Conservation (phyloP, 169 alveolate genomes). For the Babesia bigemina region DNA sequence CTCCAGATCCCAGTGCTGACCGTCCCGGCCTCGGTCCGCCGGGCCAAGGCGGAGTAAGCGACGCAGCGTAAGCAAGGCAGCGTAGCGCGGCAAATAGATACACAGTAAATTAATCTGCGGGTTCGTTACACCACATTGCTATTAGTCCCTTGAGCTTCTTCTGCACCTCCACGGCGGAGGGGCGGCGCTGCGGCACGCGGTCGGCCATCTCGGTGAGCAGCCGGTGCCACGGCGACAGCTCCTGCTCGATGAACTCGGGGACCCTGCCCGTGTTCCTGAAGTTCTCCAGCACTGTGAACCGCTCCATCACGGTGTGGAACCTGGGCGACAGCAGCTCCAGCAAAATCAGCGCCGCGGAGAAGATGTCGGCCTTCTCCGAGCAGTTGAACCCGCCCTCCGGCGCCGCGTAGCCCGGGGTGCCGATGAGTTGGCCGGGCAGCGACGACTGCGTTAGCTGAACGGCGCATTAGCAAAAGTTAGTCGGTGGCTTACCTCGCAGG, state of each 20-base stretch:
- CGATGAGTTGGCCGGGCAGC: slow-evolving; percentile 85
- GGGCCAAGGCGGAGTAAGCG: background rate
- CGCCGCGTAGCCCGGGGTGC: slow-evolving; percentile 90
- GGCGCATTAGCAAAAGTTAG: background rate
- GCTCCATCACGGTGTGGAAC: slow-evolving; percentile 86
- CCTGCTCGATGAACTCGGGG: slow-evolving; percentile 78
- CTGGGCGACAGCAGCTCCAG: slow-evolving; percentile 87
- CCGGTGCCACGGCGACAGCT: slow-evolving; percentile 80
- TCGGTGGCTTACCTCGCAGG: background rate
- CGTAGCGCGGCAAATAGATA: background rate
- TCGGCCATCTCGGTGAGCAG: slow-evolving; percentile 83
- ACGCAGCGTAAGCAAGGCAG: background rate
- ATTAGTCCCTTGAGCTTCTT: slow-evolving; percentile 70
- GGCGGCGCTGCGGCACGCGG: slow-evolving; percentile 83
- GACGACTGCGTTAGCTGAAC: slow-evolving; percentile 70
- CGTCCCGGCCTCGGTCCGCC: slow-evolving; percentile 14
- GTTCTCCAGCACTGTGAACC: slow-evolving; percentile 81
- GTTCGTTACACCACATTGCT: slow-evolving; percentile 29
- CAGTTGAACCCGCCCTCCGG: slow-evolving; percentile 91
- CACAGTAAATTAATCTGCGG: slow-evolving; percentile 1
- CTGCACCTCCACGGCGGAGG: slow-evolving; percentile 84
- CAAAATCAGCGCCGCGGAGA: slow-evolving; percentile 85
- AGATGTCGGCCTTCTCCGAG: slow-evolving; percentile 89
- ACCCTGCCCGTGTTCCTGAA: slow-evolving; percentile 78
- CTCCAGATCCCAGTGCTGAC: slow-evolving; percentile 47